Evolutionary conservation across 108 stramenopile genomes (phyloP).

Genomic region (Cyclostephanos invisitatus): DNA sequence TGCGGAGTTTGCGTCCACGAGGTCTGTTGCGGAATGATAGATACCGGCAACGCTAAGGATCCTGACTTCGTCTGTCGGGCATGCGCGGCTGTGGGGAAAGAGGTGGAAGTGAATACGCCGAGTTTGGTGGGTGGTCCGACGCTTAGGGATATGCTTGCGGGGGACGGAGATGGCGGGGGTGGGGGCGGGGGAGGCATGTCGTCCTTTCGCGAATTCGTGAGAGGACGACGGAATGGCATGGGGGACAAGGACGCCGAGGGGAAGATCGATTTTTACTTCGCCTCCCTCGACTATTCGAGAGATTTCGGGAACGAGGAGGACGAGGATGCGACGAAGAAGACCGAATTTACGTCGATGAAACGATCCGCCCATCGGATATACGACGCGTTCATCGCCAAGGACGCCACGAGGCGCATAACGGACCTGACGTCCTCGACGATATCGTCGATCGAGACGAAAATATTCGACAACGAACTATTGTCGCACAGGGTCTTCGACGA

Average conservation of each 20-base stretch:
- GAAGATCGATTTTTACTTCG: constrained; percentile 13
- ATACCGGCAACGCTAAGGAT: constrained; percentile 16
- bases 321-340: not conserved
- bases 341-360: not conserved
- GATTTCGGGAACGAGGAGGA: not conserved
- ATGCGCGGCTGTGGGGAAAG: not conserved
- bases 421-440: not conserved
- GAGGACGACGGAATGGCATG: not conserved
- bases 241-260: constrained; percentile 8
- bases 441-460: not conserved
- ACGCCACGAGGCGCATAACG: not conserved
- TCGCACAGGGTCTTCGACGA: not conserved
- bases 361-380: not conserved
- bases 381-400: not conserved
- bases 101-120: constrained; percentile 10
- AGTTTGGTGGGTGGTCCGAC: not conserved
- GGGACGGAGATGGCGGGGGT: not conserved
- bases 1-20: constrained; percentile 22
- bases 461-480: not conserved
- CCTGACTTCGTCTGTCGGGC: constrained; percentile 20
- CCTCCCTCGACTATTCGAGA: not conserved
- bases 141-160: not conserved
- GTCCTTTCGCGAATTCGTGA: not conserved
- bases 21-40: constrained; percentile 21
- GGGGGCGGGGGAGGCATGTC: not conserved